These are phyloP conservation scores for Lachnellula suecica DNA, from an alignment of 2,329 filamentous ascomycete genomes.

Conservation along the genomic window DNA sequence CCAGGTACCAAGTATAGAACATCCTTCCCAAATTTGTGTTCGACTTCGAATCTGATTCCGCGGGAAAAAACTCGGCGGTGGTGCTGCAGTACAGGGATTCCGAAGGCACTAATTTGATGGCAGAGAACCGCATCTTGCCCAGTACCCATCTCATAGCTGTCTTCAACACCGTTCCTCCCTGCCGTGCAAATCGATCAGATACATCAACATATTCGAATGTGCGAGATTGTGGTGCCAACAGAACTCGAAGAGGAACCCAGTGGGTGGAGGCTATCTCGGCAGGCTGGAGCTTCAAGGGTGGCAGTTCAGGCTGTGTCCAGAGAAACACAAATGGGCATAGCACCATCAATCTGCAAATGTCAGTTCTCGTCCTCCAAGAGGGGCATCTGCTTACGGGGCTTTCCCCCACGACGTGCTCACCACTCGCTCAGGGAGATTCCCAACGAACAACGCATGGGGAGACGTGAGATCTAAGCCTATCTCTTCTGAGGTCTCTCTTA, in stretches of 20 bases:
- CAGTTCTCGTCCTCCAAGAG: too few species aligned
- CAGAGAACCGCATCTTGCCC: slow-evolving; percentile 67
- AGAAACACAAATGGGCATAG: slow-evolving; percentile 69
- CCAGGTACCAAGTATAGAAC: slow-evolving; percentile 30
- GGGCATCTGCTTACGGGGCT: slow-evolving; percentile 56
- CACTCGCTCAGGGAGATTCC: slow-evolving; percentile 64
- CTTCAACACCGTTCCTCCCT: slow-evolving; percentile 52
- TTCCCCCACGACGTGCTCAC: slow-evolving; percentile 68
- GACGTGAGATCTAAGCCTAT: slow-evolving; percentile 60
- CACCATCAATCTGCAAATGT: slow-evolving; percentile 57
- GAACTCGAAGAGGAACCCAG: slow-evolving; percentile 64
- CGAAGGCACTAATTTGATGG: slow-evolving; percentile 60
- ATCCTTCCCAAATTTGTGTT: slow-evolving; percentile 6
- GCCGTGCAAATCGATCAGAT: slow-evolving; percentile 57
- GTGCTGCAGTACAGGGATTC: slow-evolving; percentile 58
- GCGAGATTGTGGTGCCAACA: slow-evolving; percentile 59
- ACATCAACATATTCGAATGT: slow-evolving; percentile 65
- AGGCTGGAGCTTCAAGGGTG: slow-evolving; percentile 61
- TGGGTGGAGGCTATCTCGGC: slow-evolving; percentile 67
- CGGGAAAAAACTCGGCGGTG: slow-evolving; percentile 46
- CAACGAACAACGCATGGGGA: slow-evolving; percentile 46
- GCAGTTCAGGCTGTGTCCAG: slow-evolving; percentile 53
- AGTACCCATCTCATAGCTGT: slow-evolving; percentile 55
- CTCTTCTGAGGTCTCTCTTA: slow-evolving; percentile 65
- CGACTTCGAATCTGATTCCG: background rate